Evolutionary conservation across 371 early-diverging fungal genomes (phyloP).

Genomic region (Dichotomocladium elegans): DNA sequence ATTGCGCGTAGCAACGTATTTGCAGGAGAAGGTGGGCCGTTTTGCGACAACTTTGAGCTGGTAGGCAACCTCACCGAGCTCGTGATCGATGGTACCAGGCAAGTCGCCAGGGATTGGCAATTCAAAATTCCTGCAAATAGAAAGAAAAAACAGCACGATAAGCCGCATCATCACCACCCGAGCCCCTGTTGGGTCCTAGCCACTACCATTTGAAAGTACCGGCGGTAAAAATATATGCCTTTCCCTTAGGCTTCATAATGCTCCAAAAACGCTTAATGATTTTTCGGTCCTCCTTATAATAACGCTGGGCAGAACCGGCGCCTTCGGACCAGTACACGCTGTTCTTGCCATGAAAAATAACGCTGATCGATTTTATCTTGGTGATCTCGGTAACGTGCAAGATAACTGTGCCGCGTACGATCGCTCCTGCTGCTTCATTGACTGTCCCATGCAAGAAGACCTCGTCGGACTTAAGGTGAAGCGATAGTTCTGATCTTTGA

Average conservation of each 20-base stretch:
- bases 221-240: conserved; percentile 29
- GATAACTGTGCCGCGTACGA: conserved; percentile 35
- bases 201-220: conserved; percentile 42
- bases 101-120: conserved; percentile 44
- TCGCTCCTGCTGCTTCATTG: conserved; percentile 42
- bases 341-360: conserved; percentile 37
- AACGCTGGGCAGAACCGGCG: conserved; percentile 43
- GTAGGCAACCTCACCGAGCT: conserved; percentile 31
- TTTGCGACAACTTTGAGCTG: conserved; percentile 37
- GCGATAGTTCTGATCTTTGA: conserved; percentile 25
- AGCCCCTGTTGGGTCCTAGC: too few relatives aligned
- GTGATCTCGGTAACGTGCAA: conserved; percentile 35
- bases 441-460: conserved; percentile 37
- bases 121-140: conserved; percentile 41
- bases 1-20: conserved; percentile 22
- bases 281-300: conserved; percentile 34
- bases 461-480: conserved; percentile 29
- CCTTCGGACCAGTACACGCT: conserved; percentile 45
- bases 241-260: conserved; percentile 27
- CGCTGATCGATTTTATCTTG: conserved; percentile 29
- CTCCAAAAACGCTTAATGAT: conserved; percentile 41
- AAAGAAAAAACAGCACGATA: neutral
- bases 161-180: too few relatives aligned
- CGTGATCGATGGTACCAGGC: conserved; percentile 37
- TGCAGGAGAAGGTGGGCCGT: conserved; percentile 35